phyloP scores from a whole-genome alignment of 352 stramenopile genomes.

The Phytopythium ostracodes region DNA sequence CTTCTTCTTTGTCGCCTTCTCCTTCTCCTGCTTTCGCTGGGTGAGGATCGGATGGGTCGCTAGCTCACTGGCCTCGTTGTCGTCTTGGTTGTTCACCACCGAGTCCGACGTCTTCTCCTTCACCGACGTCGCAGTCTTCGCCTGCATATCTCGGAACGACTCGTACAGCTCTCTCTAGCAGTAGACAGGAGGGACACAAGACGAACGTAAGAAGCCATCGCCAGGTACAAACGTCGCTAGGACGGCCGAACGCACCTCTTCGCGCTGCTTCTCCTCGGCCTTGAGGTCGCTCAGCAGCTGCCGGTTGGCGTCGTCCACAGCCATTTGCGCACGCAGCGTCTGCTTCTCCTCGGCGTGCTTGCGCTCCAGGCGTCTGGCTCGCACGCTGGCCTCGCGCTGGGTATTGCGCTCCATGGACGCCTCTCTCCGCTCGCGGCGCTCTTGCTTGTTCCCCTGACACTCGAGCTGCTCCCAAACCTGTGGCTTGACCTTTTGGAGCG shows the following conservation, averaged over 20 bases:
- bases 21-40: slow-evolving; percentile 7
- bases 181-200: neutral
- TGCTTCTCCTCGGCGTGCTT: slow-evolving; percentile 69
- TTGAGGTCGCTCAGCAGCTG: slow-evolving; percentile 74
- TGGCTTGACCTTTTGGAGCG: slow-evolving; percentile 35
- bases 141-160: slow-evolving; percentile 51
- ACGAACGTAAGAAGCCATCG: neutral
- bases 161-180: slow-evolving; percentile 65
- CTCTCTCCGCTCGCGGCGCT: slow-evolving; percentile 34
- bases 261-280: slow-evolving; percentile 65
- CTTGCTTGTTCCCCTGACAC: slow-evolving; percentile 31
- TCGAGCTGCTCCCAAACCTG: slow-evolving; percentile 44
- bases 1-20: slow-evolving; percentile 21
- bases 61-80: neutral
- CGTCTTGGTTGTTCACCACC: slow-evolving; percentile 13
- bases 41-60: slow-evolving; percentile 1
- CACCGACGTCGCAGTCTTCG: slow-evolving; percentile 4
- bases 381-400: slow-evolving; percentile 30
- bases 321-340: slow-evolving; percentile 76
- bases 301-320: slow-evolving; percentile 67
- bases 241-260: slow-evolving; percentile 44
- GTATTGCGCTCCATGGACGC: slow-evolving; percentile 64
- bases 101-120: neutral
- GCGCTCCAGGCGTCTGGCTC: slow-evolving; percentile 44
- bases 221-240: no score